Percentiles rank a stretch among this genome's conserved stretches.
phyloP scores from a whole-genome alignment of 768 basidiomycete species.

The Leccinum subgranulosum region DNA sequence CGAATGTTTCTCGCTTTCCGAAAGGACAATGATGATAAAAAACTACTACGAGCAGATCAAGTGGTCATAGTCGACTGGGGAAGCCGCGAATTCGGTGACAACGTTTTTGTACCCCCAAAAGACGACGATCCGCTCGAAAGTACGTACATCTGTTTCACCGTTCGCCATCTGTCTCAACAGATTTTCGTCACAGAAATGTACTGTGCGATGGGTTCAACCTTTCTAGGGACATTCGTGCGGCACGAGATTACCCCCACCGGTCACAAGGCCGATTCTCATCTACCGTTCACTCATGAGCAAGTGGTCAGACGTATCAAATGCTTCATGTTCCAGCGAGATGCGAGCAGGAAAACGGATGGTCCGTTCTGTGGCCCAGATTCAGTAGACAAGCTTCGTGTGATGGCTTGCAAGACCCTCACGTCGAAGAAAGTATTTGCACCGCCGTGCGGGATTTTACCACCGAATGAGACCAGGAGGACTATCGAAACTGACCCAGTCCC shows the following conservation, averaged over 20 bases:
- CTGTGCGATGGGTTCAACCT: constrained; percentile 9
- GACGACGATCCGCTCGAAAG: constrained; percentile 11
- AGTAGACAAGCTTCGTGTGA: neutral
- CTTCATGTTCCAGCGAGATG: constrained; percentile 14
- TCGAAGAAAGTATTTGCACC: constrained; percentile 11
- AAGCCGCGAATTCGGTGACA: constrained; percentile 1
- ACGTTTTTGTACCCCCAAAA: constrained; percentile 9
- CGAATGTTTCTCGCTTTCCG: constrained; percentile 8
- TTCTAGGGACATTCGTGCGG: constrained; percentile 7
- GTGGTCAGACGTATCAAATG: constrained; percentile 6
- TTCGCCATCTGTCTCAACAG: neutral
- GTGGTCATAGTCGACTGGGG: constrained; percentile 15
- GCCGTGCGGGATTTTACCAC: constrained; percentile 1
- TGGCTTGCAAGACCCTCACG: constrained; percentile 1
- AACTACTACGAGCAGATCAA: constrained; percentile 8
- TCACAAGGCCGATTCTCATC: neutral
- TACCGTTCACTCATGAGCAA: neutral
- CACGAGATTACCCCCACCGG: neutral
- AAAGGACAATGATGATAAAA: neutral
- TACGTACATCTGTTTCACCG: neutral
- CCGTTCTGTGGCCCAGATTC: neutral
- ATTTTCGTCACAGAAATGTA: constrained; percentile 9
- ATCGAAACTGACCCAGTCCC: neutral
- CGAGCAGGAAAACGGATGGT: neutral
- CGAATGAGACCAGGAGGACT: neutral